A percentile compares a stretch with the other conserved stretches of the same genome.
These are phyloP conservation scores for Metrosideros polymorpha DNA, from an alignment of 441 rosid genomes.

Conservation along the genomic window DNA sequence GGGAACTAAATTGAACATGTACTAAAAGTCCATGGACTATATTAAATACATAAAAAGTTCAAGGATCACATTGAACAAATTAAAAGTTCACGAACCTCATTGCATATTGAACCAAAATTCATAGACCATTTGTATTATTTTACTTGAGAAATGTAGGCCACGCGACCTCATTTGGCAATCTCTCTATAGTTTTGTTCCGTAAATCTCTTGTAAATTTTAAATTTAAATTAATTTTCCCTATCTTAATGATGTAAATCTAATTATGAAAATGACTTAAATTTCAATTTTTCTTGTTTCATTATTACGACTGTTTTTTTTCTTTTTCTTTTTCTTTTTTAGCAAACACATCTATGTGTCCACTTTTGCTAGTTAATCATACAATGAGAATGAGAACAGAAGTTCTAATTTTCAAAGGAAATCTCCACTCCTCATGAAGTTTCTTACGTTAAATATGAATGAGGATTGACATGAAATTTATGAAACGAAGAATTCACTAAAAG, in stretches of 20 bases:
- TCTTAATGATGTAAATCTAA: not conserved
- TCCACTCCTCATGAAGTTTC: not conserved
- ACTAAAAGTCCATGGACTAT: too few relatives aligned
- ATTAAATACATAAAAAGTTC: too few relatives aligned
- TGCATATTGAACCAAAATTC: too few relatives aligned
- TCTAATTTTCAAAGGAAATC: not conserved
- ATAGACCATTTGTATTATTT: too few relatives aligned
- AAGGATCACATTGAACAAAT: too few relatives aligned
- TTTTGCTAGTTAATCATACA: not conserved
- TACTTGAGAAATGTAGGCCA: not conserved
- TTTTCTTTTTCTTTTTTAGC: not conserved
- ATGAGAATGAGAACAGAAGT: not conserved
- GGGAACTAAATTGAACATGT: too few relatives aligned
- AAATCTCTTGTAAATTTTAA: not conserved
- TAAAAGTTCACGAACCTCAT: too few relatives aligned
- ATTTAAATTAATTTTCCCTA: not conserved
- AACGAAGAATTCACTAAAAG: not conserved
- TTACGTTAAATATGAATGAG: not conserved
- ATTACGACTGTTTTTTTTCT: fast-evolving
- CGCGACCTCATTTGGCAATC: not conserved
- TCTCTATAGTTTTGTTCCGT: too few relatives aligned
- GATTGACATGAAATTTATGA: not conserved
- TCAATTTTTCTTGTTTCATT: not conserved
- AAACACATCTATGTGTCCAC: not conserved
- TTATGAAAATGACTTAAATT: not conserved